These are phyloP conservation scores for Linnemannia schmuckeri DNA, from an alignment of 192 early-diverging fungal genomes.

Conservation along the genomic window DNA sequence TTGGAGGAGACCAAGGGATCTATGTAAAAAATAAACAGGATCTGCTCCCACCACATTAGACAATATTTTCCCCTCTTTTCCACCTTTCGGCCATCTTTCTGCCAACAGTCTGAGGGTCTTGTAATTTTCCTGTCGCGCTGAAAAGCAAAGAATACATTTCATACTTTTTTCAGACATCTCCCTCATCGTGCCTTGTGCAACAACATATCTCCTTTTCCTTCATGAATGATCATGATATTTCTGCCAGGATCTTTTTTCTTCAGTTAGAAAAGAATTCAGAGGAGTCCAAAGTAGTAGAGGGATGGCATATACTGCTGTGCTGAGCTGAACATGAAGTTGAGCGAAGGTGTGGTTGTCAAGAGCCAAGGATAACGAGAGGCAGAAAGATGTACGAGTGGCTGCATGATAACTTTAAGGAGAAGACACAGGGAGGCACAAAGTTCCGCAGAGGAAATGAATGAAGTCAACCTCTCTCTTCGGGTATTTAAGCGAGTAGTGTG, in stretches of 20 bases:
- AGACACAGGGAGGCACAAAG: not conserved
- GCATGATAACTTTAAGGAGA: too few species aligned
- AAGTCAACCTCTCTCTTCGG: not conserved
- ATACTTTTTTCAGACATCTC: not conserved
- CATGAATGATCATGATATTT: too few species aligned
- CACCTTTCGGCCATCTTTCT: not conserved
- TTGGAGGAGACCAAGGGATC: conserved; percentile 64
- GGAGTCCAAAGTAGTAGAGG: too few species aligned
- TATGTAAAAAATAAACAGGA: conserved; percentile 42
- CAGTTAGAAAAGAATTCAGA: too few species aligned
- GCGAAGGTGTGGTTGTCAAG: not conserved
- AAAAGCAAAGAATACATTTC: conserved; percentile 6
- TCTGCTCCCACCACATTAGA: not conserved
- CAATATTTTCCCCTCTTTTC: not conserved
- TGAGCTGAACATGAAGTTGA: not conserved
- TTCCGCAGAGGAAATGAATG: not conserved
- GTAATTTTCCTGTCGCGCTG: conserved; percentile 3
- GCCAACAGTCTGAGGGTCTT: not conserved
- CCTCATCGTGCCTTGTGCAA: not conserved
- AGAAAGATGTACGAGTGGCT: too few species aligned
- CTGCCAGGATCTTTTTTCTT: too few species aligned
- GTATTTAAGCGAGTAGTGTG: not conserved
- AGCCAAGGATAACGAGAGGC: not conserved
- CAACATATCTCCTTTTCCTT: not conserved
- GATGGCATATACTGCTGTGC: too few species aligned